Base-by-base conservation (phyloP, 768 basidiomycete genomes). In the Naganishia vishniacii region DNA sequence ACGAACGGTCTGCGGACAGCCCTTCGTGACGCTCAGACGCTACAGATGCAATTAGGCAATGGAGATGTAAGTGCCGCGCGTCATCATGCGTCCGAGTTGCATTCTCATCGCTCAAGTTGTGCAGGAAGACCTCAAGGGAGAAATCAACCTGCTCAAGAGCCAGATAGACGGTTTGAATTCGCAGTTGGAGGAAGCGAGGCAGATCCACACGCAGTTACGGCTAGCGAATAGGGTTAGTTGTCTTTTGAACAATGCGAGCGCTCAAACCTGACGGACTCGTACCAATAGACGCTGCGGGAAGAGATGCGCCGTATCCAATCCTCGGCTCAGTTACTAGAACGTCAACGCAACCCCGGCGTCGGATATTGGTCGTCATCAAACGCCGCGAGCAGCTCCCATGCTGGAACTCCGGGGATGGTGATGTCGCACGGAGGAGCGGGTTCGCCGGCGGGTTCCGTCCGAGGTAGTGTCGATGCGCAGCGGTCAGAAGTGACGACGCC, bases 291-390 rank as follows among this genome's bases (percentile, higher is more conserved):
- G 0, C 80, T 98, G 18, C 86, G 93, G 9, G 95, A 98, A 59
- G 94, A 99, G 73, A 78, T 99, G 48, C 86, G 91, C 44, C 98
- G 98, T 75, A 86, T 99, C 1, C 95, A 98, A 76, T 89, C 88
- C 0, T 94, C 92, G 20, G 89, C 88, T 44, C 87, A 91, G 0
- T 76, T 97, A 29, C 81, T 97, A 28, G 94, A 98, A 72, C 83
- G 86, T 48, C 90, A 93, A 70, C 84, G 94, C 28, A 90, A 89
- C 74, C 91, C 94, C 0, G 93, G 94, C 23, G 87, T 92, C 8
- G 91, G 94, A 20, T 97, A 93, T 77, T 97, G 92, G 92, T 71
- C 73, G 29, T 66, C 29, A 76, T 79, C 31, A 69, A 77, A 32
- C 16, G 29, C 45, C 51, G 11, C 63, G 11, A 45, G 65, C 48